Base-by-base conservation (phyloP, 208 protist species). In the Acanthamoeba healyi region DNA sequence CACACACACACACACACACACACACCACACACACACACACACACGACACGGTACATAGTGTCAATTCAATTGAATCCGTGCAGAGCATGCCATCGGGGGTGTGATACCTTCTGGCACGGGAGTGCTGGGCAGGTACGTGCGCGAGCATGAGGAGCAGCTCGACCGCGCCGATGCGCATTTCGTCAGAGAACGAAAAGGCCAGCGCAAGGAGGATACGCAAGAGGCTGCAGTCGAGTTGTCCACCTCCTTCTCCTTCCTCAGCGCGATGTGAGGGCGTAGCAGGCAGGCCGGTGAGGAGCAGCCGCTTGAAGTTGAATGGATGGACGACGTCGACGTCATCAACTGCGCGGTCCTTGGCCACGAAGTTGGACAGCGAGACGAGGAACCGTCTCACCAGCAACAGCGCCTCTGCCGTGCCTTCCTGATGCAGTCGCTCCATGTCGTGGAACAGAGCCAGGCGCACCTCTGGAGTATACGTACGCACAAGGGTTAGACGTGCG, bases 131-230 rank as follows among this genome's bases (percentile, higher is more conserved):
- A n/a, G 67, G 67, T 32, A 77, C 67, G 17, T 32, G 67, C 7
- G 67, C 29, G 29, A 77, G 67, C 67, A 77, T 77, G 34, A 77
- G 2, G 67, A 77, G 36, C 4, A 77, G 67, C 67, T 77, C 67
- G 3, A 77, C 67, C n/a, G 67, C 67, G 10, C 67, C 17, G 14
- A 77, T 42, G 14, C 67, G 29, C 15, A 32, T 77, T 24, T 77
- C 67, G 36, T 77, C 67, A 10, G 67, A 77, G 67, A 44, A 77
- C 15, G 67, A 77, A 32, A 77, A 77, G 67, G 67, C 67, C 36
- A 77, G 36, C 22, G 14, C 36, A 10, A 77, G 36, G n/a, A 77
- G 67, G 67, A 10, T 1, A 0, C 17, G 22, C 17, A 77, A 12
- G 67, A 42, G 29, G 67, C 67, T 22, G 67, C 29, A 34, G 36